phyloP scores from a whole-genome alignment of 208 protist genomes.

The Angomonas ambiguus region DNA sequence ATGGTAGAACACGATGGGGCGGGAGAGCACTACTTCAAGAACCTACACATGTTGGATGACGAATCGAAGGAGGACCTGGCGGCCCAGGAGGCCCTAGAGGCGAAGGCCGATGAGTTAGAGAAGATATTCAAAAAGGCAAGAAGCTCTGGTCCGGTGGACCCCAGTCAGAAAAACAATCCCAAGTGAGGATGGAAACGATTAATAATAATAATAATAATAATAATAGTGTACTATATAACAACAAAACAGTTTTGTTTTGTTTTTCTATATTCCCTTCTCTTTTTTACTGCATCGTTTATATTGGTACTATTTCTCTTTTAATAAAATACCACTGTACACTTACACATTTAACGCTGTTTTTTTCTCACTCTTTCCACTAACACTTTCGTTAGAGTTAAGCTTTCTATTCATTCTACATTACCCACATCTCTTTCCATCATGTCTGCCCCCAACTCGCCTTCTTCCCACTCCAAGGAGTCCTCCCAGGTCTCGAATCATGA shows the following conservation, averaged over 20 bases:
- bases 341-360: neutral
- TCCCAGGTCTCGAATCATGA: neutral
- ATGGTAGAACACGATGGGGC: conserved; percentile 82
- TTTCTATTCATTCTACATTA: neutral
- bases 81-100: conserved; percentile 21
- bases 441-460: neutral
- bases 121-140: conserved; percentile 60
- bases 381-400: neutral
- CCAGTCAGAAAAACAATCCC: conserved; percentile 1
- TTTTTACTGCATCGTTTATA: neutral
- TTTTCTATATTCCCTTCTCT: conserved; percentile 4
- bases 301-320: conserved; percentile 5
- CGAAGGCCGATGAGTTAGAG: conserved; percentile 64
- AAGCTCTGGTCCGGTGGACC: neutral
- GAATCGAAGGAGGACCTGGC: conserved; percentile 49
- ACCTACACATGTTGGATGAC: conserved; percentile 47
- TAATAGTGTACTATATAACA: neutral
- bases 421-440: neutral
- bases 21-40: conserved; percentile 64
- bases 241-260: neutral
- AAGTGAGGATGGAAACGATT: conserved; percentile 3
- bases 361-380: conserved; percentile 2
- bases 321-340: neutral
- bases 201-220: neutral
- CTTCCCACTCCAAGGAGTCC: neutral